Conservation (phyloP, 1,284 basidiomycete genomes). For the Apiotrichum montevideense region DNA sequence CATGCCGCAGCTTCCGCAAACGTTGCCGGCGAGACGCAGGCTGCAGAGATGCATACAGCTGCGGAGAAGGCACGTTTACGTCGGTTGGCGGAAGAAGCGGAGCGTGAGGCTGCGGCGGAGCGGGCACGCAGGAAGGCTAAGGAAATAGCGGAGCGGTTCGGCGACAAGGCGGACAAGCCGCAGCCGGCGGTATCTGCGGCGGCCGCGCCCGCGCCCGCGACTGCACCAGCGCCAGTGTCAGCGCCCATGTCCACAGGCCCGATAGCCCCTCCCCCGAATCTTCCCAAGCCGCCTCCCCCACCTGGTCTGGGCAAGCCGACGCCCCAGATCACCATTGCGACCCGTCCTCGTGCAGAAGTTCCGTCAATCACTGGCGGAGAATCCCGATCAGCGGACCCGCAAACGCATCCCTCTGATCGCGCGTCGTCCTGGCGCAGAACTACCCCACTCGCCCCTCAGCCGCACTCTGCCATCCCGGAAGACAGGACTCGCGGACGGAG, state of each 20-base stretch:
- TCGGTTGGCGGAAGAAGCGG: slow-evolving; percentile 76
- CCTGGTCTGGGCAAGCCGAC: slow-evolving; percentile 10
- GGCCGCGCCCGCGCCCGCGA: neutral
- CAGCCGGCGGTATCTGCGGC: neutral
- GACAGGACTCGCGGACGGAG: neutral
- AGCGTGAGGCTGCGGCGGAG: slow-evolving; percentile 74
- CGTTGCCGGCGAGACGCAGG: slow-evolving; percentile 54
- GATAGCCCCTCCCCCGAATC: neutral
- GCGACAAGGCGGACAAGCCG: slow-evolving; percentile 22
- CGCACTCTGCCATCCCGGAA: neutral
- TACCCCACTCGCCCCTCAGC: slow-evolving; percentile 1
- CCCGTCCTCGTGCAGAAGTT: slow-evolving; percentile 1
- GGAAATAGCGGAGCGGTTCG: slow-evolving; percentile 72
- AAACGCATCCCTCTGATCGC: slow-evolving; percentile 6
- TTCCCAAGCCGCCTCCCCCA: slow-evolving; percentile 6
- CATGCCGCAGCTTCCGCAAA: neutral
- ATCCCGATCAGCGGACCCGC: neutral
- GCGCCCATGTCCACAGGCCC: neutral
- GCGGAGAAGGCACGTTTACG: slow-evolving; percentile 71
- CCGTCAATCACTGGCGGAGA: neutral
- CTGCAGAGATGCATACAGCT: slow-evolving; percentile 79
- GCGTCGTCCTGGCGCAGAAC: slow-evolving; percentile 11
- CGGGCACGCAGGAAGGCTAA: slow-evolving; percentile 76
- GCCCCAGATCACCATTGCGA: slow-evolving; percentile 10
- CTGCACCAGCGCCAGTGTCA: neutral